These are phyloP conservation scores for Silybum marianum DNA, from an alignment of 129 eudicot species.

Conservation along the genomic window DNA sequence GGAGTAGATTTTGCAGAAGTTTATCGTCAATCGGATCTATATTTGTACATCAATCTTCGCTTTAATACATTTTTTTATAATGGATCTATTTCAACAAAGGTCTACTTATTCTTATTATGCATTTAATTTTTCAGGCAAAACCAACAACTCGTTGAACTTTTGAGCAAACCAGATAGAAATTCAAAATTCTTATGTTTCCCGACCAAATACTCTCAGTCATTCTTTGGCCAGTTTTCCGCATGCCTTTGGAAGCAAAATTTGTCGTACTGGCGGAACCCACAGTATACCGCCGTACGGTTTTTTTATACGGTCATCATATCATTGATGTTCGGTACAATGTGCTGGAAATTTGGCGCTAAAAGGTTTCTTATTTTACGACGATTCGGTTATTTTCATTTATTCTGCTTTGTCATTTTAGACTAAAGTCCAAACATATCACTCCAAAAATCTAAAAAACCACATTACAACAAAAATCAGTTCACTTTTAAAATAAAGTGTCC, in stretches of 20 bases:
- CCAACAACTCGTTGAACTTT: conserved; percentile 54
- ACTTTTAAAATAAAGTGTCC: not conserved
- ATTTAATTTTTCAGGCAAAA: conserved; percentile 56
- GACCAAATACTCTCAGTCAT: conserved; percentile 67
- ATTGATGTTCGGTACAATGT: conserved; percentile 88
- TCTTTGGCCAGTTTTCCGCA: conserved; percentile 65
- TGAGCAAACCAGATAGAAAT: conserved; percentile 64
- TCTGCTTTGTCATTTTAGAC: not conserved
- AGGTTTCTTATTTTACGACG: conserved; percentile 40
- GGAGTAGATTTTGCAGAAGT: conserved; percentile 57
- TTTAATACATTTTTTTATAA: not conserved
- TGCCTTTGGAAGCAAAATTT: conserved; percentile 90
- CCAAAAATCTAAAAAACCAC: not conserved
- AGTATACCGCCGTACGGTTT: conserved; percentile 94
- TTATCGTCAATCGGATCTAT: conserved; percentile 53
- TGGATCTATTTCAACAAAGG: not conserved
- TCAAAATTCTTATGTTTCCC: conserved; percentile 64
- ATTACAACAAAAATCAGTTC: not conserved
- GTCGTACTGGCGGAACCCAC: conserved; percentile 97
- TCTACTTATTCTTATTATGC: conserved; percentile 2
- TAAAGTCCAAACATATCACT: not conserved
- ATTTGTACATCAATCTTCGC: conserved; percentile 36
- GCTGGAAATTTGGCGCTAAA: conserved; percentile 94
- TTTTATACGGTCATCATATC: conserved; percentile 89
- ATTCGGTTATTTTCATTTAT: not conserved